These are phyloP conservation scores for Fusarium nisikadoi DNA, from an alignment of 2,329 filamentous ascomycete genomes.

Conservation along the genomic window DNA sequence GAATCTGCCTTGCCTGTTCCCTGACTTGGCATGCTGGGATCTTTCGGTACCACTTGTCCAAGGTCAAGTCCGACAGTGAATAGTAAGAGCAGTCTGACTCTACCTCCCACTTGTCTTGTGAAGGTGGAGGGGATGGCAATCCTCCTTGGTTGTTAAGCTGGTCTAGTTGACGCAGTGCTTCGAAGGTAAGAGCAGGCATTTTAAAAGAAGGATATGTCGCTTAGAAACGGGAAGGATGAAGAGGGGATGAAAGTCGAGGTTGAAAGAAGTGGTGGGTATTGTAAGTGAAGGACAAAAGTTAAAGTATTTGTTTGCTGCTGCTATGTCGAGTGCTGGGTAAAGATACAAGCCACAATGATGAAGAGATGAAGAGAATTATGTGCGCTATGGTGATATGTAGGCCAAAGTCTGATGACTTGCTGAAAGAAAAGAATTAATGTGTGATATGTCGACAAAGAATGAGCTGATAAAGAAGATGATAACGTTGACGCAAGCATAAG, in stretches of 20 bases:
- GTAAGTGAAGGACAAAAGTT: background rate
- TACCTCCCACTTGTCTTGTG: background rate
- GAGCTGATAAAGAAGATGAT: background rate
- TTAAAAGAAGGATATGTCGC: accelerated
- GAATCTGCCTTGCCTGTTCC: conserved; percentile 9
- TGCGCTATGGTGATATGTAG: background rate
- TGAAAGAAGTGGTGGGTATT: too few species aligned
- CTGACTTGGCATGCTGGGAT: conserved; percentile 18
- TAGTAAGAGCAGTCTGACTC: conserved; percentile 21
- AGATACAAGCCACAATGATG: background rate
- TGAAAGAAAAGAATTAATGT: background rate
- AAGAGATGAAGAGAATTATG: background rate
- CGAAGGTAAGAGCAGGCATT: conserved; percentile 5
- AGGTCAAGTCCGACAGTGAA: background rate
- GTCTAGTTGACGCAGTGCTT: background rate
- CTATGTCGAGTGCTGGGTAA: accelerated
- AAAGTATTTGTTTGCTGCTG: background rate
- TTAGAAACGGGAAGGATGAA: accelerated
- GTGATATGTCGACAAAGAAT: background rate
- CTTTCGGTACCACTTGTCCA: conserved; percentile 9
- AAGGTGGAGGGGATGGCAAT: background rate
- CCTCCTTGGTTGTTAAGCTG: background rate
- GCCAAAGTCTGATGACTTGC: background rate
- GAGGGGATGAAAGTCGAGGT: background rate
- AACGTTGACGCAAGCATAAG: background rate